phyloP scores from a whole-genome alignment of 495 filamentous ascomycete species.

The Xylaria longipes region DNA sequence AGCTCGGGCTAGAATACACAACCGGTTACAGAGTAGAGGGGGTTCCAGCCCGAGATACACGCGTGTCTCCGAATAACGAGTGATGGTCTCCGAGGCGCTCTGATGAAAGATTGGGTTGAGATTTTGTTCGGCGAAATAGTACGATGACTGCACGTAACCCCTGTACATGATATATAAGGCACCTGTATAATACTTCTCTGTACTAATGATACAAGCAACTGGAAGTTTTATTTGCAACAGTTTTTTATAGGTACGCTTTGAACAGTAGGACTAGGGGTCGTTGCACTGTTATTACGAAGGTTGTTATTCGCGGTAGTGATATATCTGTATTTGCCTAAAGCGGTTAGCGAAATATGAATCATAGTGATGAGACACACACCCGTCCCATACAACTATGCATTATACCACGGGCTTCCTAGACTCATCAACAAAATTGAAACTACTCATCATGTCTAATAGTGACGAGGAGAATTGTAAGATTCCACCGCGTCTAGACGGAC shows the following conservation, averaged over 20 bases:
- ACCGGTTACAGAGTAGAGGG: not conserved
- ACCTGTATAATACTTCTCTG: too few species aligned
- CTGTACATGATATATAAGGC: too few species aligned
- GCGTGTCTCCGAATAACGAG: not conserved
- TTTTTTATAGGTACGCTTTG: too few species aligned
- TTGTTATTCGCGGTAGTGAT: too few species aligned
- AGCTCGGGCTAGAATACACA: not conserved
- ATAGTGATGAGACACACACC: constrained; percentile 21
- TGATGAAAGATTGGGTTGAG: not conserved
- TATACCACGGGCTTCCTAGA: not conserved
- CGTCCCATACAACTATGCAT: not conserved
- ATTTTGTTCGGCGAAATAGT: too few species aligned
- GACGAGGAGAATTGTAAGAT: not conserved
- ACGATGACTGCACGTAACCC: too few species aligned
- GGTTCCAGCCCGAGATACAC: not conserved
- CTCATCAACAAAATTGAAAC: not conserved
- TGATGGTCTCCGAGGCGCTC: not conserved
- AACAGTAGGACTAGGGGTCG: too few species aligned
- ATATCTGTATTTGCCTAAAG: not conserved
- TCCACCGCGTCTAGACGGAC: not conserved
- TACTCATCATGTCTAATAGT: not conserved
- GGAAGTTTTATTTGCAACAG: too few species aligned
- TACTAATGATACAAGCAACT: too few species aligned
- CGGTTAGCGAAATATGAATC: constrained; percentile 28
- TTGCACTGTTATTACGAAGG: too few species aligned